Evolutionary conservation across 2,329 filamentous ascomycete genomes (phyloP).

Genomic region (Fusarium sp.): DNA sequence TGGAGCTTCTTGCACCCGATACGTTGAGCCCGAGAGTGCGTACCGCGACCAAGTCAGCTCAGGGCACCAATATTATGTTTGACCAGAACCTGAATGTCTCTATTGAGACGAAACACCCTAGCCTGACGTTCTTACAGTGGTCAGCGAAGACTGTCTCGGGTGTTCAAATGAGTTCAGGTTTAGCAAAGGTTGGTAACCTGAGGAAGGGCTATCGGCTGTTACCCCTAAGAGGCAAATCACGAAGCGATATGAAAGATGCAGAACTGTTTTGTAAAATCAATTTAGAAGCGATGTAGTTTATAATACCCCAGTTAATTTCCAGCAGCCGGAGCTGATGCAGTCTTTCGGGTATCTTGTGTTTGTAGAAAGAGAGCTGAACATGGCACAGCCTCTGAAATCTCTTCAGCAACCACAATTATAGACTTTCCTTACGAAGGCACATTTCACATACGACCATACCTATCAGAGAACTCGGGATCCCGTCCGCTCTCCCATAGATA

Average conservation of each 20-base stretch:
- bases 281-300: background rate
- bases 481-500: background rate
- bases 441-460: background rate
- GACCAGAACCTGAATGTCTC: slow-evolving; percentile 6
- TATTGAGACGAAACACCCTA: background rate
- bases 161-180: background rate
- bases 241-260: background rate
- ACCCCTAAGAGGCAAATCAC: background rate
- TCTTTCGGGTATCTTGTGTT: too few species aligned
- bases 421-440: too few species aligned
- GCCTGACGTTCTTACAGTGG: slow-evolving; percentile 18
- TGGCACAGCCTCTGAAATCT: too few species aligned
- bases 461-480: background rate
- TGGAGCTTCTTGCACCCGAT: slow-evolving; percentile 18
- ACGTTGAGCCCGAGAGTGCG: background rate
- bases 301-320: background rate
- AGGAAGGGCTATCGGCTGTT: slow-evolving; percentile 15
- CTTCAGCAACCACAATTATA: too few species aligned
- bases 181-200: slow-evolving; percentile 11
- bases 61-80: background rate
- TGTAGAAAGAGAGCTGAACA: too few species aligned
- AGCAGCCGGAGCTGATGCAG: background rate
- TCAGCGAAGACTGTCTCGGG: background rate
- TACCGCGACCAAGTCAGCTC: background rate
- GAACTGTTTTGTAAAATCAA: slow-evolving; percentile 23